Evolutionary conservation across 202 grass and related monocot genomes (phyloP).

Genomic region (Setaria viridis): DNA sequence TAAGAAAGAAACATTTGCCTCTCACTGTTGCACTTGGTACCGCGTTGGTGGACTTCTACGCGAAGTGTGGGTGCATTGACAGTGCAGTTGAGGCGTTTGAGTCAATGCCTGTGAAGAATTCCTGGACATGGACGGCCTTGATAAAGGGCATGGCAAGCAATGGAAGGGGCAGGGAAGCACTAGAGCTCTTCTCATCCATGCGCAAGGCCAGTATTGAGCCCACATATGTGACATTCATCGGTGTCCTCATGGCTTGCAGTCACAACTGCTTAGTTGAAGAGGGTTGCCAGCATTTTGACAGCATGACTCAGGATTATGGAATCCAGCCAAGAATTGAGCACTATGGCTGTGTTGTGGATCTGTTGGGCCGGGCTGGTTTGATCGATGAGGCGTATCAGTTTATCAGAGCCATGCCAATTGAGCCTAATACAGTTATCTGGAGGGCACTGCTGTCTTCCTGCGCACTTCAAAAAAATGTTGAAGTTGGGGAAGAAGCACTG

Average conservation of each 20-base stretch:
- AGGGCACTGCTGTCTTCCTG: conserved; percentile 65
- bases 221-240: conserved; percentile 69
- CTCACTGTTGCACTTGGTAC: conserved; percentile 57
- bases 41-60: conserved; percentile 73
- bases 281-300: conserved; percentile 50
- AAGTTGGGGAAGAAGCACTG: conserved; percentile 57
- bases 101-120: conserved; percentile 57
- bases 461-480: conserved; percentile 63
- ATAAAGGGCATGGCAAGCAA: conserved; percentile 72
- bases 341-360: conserved; percentile 75
- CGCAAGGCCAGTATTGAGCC: conserved; percentile 44
- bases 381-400: conserved; percentile 66
- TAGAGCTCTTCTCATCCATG: conserved; percentile 65
- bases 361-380: conserved; percentile 61
- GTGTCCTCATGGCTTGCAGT: conserved; percentile 69
- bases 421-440: conserved; percentile 68
- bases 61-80: conserved; percentile 63
- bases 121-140: conserved; percentile 69
- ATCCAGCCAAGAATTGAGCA: conserved; percentile 64
- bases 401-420: conserved; percentile 57
- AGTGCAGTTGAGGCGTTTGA: conserved; percentile 54
- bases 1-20: conserved; percentile 55
- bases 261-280: conserved; percentile 65
- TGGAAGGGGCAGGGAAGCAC: conserved; percentile 59
- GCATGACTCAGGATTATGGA: conserved; percentile 54